These are phyloP conservation scores for Cladosporium sp. DNA, from an alignment of 2,329 filamentous ascomycete genomes.

Conservation along the genomic window DNA sequence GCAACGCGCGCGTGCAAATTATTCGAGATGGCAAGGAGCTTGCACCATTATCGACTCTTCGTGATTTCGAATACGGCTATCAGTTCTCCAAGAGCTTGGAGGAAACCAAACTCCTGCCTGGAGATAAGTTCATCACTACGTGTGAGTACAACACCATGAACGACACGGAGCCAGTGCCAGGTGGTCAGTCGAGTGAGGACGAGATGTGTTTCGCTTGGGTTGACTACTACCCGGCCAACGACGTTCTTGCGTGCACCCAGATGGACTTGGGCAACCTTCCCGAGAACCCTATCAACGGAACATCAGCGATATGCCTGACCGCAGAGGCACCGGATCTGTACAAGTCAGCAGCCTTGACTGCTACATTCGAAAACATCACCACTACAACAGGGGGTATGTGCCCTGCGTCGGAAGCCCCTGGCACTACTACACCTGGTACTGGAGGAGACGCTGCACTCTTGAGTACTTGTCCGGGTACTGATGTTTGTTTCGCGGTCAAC, in stretches of 20 bases:
- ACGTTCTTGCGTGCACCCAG: slow-evolving; percentile 24
- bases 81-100: slow-evolving; percentile 24
- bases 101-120: slow-evolving; percentile 23
- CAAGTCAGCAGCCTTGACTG: slow-evolving; percentile 15
- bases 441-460: slow-evolving; percentile 1
- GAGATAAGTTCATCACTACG: slow-evolving; percentile 26
- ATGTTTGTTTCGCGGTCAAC: slow-evolving; percentile 54
- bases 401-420: not conserved
- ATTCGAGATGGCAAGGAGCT: slow-evolving; percentile 25
- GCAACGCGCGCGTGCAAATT: slow-evolving; percentile 23
- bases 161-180: slow-evolving; percentile 23
- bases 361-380: slow-evolving; percentile 15
- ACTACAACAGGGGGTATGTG: slow-evolving; percentile 19
- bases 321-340: slow-evolving; percentile 14
- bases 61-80: slow-evolving; percentile 25
- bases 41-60: slow-evolving; percentile 21
- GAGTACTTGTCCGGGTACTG: slow-evolving; percentile 16
- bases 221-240: slow-evolving; percentile 25
- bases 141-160: slow-evolving; percentile 25
- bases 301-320: slow-evolving; percentile 21
- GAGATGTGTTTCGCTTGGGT: slow-evolving; percentile 28
- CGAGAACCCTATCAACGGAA: slow-evolving; percentile 17
- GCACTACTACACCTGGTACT: not conserved
- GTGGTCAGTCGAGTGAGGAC: slow-evolving; percentile 22
- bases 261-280: slow-evolving; percentile 16